Base-by-base conservation (phyloP, 2,329 filamentous ascomycete genomes). In the Cladophialophora exuberans region DNA sequence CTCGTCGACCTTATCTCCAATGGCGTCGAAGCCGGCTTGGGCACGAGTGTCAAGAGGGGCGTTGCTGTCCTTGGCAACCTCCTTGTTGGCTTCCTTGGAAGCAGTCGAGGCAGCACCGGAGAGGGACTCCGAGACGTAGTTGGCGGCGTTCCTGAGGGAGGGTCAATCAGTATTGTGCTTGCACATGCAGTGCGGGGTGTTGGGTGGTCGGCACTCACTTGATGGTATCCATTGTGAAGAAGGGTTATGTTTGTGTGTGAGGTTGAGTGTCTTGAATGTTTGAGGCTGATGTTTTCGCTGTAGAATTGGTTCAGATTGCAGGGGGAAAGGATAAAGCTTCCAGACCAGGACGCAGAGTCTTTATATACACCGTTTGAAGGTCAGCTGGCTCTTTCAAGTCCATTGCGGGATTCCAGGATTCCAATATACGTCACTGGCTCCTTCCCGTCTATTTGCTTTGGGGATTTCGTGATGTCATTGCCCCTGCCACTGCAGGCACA, bases 71-170 rank as follows among this genome's bases (percentile, higher is more conserved):
- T 87, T 87, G 72, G 84, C 85, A 62, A 83, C 79, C 62, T 80
- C 69, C 82, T 87, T 87, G 82, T 88, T 87, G 76, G 76, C 76
- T 76, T 87, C 83, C 82, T 88, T 87, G 74, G 78, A 82, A 56
- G 80, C 74, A 62, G 79, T 78, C 60, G 75, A 73, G 59, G 76
- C 67, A 60, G 77, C 76, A 69, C 84, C 75, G 77, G 86, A 78
- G 68, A 84, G 72, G 65, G 76, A 73, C 80, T 87, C 85, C 63
- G 81, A 73, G 74, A 87, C 83, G 82, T 87, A 87, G 81, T 86
- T 86, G 75, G 76, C 83, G 69, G 81, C 82, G 76, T 87, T 83
- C 79, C 61, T 64, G 51, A 6, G n/a, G 31, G 9, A 35, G 46
- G 18, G 28, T 49, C 7, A 41, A 39, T 26, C n/a, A 35, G 20